Conservation (phyloP, 2,329 filamentous ascomycete genomes). For the Botryotinia narcissicola region DNA sequence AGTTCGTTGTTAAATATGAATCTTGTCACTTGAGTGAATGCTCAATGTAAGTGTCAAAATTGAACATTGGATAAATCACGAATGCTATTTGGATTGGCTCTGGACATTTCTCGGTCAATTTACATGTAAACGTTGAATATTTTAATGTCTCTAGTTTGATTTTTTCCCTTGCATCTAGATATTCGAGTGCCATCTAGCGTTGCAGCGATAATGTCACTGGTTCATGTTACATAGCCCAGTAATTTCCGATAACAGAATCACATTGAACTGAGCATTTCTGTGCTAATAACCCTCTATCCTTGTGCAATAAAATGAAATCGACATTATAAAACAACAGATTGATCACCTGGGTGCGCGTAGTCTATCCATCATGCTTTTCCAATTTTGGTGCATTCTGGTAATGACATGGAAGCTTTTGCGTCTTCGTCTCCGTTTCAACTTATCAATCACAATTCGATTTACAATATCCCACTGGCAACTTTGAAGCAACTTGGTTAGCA, state of each 20-base stretch:
- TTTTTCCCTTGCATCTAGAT: no score
- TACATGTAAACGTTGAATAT: neutral
- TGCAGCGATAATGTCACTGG: neutral
- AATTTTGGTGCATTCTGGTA: neutral
- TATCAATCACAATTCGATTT: neutral
- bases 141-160: neutral
- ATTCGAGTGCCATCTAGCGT: neutral
- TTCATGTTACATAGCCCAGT: neutral
- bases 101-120: neutral
- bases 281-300: neutral
- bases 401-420: neutral
- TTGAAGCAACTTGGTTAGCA: neutral
- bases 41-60: neutral
- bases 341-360: neutral
- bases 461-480: neutral
- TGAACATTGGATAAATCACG: neutral
- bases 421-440: neutral
- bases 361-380: neutral
- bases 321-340: neutral
- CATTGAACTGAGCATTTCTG: neutral
- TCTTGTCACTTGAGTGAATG: neutral
- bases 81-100: rapidly evolving
- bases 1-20: neutral
- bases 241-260: rapidly evolving
- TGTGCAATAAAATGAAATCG: neutral